Evolutionary conservation across 495 filamentous ascomycete species (phyloP), one percentile per base, ranked within the genome.

Genomic region (Neurospora sp.): DNA sequence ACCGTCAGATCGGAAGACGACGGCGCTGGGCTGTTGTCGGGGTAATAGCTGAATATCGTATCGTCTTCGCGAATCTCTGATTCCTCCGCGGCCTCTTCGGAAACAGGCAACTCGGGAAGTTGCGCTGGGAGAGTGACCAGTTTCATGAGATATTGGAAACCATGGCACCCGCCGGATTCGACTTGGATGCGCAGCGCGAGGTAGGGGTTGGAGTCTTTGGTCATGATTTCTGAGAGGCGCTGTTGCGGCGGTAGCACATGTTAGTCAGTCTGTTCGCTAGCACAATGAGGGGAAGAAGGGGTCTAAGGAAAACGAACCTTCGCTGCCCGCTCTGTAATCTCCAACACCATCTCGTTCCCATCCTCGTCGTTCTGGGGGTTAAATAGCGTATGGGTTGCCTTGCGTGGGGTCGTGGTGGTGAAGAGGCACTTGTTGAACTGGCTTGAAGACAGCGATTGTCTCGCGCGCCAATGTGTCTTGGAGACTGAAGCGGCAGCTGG

Each of bases 121-220:
- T 87, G 69, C 11, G 81, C 69, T 0, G 87, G 87, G 0, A 89
- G 80, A 5, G 85, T 89, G 31, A 92, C 91, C 7, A 97, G 87
- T 7, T 91, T 91, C 92, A 99, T 97, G 38, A 96, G 85, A 78
- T 98, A 99, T 81, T 99, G 96, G 82, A 99, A 98, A 22, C 96
- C 96, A 83, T 99, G 96, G 81, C 96, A 99, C 42, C 96, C 96
- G 73, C 96, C 96, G 68, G 89, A 91, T 73, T 96, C 93, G 38
- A 99, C 94, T 48, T 92, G 91, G 76, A 99, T 91, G 59, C 96
- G 93, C 20, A 99, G 88, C 11, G 93, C 91, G 42, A 97, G 88
- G 77, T 91, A 83, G 4, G 94, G 92, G 82, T 97, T 96, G 65
- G 85, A 82, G 81, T 96, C 92, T 74, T 89, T 90, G 20, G 82